A percentile compares a stretch with the other conserved stretches of the same genome.
Evolutionary conservation across 2,329 filamentous ascomycete species (phyloP).

Genomic region (Neospermospora avenae): DNA sequence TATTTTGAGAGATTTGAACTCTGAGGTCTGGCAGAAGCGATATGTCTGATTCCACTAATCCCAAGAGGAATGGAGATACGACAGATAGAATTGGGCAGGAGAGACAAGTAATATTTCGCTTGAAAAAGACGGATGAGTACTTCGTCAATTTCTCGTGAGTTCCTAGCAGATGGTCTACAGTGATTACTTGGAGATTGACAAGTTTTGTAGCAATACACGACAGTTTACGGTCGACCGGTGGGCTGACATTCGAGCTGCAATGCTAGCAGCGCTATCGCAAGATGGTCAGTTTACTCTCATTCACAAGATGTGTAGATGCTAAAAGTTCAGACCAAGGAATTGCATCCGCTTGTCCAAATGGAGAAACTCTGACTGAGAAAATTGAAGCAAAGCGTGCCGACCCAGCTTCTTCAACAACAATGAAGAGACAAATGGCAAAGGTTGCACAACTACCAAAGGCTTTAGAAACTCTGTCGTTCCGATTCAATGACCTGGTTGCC

Average conservation of each 20-base stretch:
- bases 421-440: background rate
- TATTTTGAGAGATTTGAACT: too few species aligned
- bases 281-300: background rate
- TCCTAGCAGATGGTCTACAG: too few species aligned
- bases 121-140: background rate
- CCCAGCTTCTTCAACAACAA: background rate
- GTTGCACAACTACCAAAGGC: background rate
- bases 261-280: background rate
- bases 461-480: background rate
- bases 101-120: background rate
- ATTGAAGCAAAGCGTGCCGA: background rate
- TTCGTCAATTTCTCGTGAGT: background rate
- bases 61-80: too few species aligned
- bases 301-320: background rate
- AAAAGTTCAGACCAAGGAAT: background rate
- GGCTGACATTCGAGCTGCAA: background rate
- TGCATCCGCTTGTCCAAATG: background rate
- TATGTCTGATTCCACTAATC: too few species aligned
- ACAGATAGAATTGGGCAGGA: too few species aligned
- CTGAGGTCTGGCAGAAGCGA: too few species aligned
- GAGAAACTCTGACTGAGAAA: background rate
- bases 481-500: background rate
- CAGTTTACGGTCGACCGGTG: background rate
- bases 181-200: too few species aligned
- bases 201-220: background rate